phyloP scores from a whole-genome alignment of 2,329 filamentous ascomycete species.

The Daldinia sp. region DNA sequence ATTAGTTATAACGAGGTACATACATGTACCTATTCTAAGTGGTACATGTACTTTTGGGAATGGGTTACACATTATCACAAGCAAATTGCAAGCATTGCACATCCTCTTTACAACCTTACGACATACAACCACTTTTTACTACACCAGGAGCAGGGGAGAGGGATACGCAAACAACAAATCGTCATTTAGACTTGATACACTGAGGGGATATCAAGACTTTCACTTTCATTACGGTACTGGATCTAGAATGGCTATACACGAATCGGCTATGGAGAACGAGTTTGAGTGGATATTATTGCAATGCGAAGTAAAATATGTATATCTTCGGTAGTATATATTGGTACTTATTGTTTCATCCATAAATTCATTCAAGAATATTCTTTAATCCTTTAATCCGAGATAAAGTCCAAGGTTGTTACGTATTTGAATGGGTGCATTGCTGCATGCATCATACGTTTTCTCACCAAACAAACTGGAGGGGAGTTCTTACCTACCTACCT shows the following conservation, averaged over 20 bases:
- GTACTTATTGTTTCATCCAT: too few species aligned
- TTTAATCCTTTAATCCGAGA: neutral
- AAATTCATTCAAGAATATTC: neutral
- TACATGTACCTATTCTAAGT: too few species aligned
- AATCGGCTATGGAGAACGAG: constrained; percentile 11
- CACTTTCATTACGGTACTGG: constrained; percentile 22
- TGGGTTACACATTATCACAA: too few species aligned
- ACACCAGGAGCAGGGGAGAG: constrained; percentile 3
- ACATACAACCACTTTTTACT: neutral
- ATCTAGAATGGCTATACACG: constrained; percentile 23
- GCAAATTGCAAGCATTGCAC: too few species aligned
- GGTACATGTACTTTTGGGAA: too few species aligned
- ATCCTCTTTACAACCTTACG: too few species aligned
- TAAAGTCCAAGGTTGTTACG: neutral
- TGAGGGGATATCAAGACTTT: constrained; percentile 5
- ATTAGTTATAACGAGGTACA: too few species aligned
- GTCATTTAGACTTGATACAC: constrained; percentile 8
- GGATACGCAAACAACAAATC: constrained; percentile 9
- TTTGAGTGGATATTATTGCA: neutral
- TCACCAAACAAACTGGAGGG: neutral
- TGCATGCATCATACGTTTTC: constrained; percentile 1
- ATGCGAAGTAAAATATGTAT: neutral
- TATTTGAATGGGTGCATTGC: neutral
- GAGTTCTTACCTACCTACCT: neutral
- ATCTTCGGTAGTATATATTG: neutral